These are phyloP conservation scores for Penicillium sp. DNA, from an alignment of 2,329 filamentous ascomycete genomes.

Conservation along the genomic window DNA sequence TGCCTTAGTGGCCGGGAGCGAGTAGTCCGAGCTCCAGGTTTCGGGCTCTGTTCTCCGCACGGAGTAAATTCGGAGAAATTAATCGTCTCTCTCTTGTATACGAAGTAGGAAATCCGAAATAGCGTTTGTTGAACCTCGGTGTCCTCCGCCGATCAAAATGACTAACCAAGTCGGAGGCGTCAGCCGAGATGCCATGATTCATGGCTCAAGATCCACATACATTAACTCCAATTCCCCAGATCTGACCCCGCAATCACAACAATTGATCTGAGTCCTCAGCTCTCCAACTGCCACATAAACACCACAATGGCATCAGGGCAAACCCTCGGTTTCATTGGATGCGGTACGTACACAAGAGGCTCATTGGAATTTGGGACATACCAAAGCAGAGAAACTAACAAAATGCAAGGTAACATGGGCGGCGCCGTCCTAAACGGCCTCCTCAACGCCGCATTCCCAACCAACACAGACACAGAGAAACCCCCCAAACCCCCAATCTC, in stretches of 20 bases:
- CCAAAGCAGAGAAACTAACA: slow-evolving; percentile 4
- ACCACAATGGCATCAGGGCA: slow-evolving; percentile 12
- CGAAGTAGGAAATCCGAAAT: too few relatives aligned
- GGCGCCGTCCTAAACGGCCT: slow-evolving; percentile 36
- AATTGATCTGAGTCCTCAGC: background rate
- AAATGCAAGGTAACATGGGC: slow-evolving; percentile 34
- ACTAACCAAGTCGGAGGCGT: background rate
- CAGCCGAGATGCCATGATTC: background rate
- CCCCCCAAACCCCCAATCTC: slow-evolving; percentile 8
- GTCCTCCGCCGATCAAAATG: background rate
- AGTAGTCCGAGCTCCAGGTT: too few relatives aligned
- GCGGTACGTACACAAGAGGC: slow-evolving; percentile 10
- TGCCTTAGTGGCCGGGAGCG: too few relatives aligned
- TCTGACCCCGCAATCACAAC: background rate
- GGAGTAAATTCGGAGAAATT: too few relatives aligned
- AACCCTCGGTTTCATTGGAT: slow-evolving; percentile 22
- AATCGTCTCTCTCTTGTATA: background rate
- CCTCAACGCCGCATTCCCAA: slow-evolving; percentile 24
- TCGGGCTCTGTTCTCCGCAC: too few relatives aligned
- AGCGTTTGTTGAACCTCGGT: background rate
- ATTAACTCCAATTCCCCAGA: background rate
- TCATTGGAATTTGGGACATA: background rate
- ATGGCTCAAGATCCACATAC: background rate
- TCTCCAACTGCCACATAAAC: background rate
- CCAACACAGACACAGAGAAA: background rate